Evolutionary conservation across 2,329 filamentous ascomycete genomes (phyloP).

Genomic region (Akanthomyces uredinophilus): DNA sequence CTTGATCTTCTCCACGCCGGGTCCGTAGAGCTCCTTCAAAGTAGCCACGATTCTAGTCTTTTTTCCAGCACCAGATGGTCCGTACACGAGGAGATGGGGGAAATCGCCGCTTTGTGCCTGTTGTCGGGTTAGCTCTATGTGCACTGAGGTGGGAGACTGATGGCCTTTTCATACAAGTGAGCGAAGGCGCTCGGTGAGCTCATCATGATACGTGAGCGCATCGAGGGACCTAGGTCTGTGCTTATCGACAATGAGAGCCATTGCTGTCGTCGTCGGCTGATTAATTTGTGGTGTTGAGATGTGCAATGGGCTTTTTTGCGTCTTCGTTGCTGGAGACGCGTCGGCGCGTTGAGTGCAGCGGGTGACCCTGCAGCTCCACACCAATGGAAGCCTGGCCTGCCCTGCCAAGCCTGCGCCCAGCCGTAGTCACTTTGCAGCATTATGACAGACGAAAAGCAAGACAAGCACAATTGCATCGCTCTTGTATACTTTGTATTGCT

Average conservation of each 20-base stretch:
- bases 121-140: constrained; percentile 15
- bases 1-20: constrained; percentile 99
- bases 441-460: too few species aligned
- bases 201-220: constrained; percentile 76
- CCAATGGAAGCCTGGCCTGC: not conserved
- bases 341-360: constrained; percentile 16
- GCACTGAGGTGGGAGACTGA: not conserved
- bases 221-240: constrained; percentile 71
- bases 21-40: constrained; percentile 88
- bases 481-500: not conserved
- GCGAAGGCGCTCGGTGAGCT: constrained; percentile 79
- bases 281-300: constrained; percentile 15
- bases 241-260: constrained; percentile 69
- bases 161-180: constrained; percentile 61
- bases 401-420: too few species aligned
- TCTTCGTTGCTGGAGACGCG: constrained; percentile 22
- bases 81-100: constrained; percentile 94
- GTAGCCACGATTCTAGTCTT: constrained; percentile 96
- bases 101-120: constrained; percentile 97
- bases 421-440: not conserved
- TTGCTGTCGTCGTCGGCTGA: constrained; percentile 28
- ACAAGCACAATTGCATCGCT: not conserved
- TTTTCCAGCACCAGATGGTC: constrained; percentile 92
- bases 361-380: constrained; percentile 7
- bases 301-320: constrained; percentile 20